A percentile compares a stretch with the other conserved stretches of the same genome.
Conservation (phyloP, 495 filamentous ascomycete species). For the Lichenothelia convexa region DNA sequence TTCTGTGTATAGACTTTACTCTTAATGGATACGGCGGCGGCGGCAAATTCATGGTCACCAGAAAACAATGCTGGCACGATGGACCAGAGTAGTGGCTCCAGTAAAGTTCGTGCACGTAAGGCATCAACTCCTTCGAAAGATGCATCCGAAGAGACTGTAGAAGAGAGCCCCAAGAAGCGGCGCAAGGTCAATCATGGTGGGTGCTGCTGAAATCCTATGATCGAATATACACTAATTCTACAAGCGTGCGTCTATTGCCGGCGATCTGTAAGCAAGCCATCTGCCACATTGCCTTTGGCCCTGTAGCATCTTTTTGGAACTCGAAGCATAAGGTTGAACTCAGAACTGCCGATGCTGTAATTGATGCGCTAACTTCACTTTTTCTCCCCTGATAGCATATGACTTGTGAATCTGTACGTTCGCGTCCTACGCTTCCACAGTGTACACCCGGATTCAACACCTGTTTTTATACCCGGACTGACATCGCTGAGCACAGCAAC, state of each 20-base stretch:
- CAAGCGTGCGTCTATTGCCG: constrained; percentile 98
- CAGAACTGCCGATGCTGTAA: constrained; percentile 2
- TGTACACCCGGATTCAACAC: constrained; percentile 16
- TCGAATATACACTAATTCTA: constrained; percentile 21
- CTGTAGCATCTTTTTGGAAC: constrained; percentile 6
- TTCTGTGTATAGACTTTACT: too few species aligned
- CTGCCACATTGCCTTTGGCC: constrained; percentile 9
- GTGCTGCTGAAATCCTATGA: constrained; percentile 10
- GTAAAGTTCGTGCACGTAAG: too few species aligned
- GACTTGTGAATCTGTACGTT: constrained; percentile 98
- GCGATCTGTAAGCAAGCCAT: constrained; percentile 95
- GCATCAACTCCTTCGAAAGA: too few species aligned
- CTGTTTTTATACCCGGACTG: constrained; percentile 4
- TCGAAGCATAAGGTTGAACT: neutral
- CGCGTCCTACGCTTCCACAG: constrained; percentile 22
- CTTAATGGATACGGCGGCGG: too few species aligned
- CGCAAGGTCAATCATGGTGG: constrained; percentile 99
- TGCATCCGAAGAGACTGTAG: constrained; percentile 14
- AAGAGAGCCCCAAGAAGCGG: constrained; percentile 92
- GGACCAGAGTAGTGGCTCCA: too few species aligned
- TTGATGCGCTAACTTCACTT: neutral
- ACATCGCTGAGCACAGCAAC: constrained; percentile 45
- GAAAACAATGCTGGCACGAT: too few species aligned
- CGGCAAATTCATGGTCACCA: too few species aligned
- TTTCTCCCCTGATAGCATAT: constrained; percentile 52